phyloP scores from a whole-genome alignment of 257 asterid genomes.

The Fraxinus excelsior region DNA sequence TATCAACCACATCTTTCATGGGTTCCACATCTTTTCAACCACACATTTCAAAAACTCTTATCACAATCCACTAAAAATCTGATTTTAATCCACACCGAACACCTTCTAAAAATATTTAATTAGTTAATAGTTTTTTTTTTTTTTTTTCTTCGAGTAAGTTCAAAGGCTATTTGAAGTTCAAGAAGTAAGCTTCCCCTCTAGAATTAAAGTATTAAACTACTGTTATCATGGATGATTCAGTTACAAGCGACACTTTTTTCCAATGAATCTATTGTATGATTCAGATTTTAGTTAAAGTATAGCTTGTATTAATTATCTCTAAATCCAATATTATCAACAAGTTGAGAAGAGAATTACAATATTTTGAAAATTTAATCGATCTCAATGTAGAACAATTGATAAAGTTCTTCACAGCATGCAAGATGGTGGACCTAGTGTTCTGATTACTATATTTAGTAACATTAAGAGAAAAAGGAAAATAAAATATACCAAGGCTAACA shows the following conservation, averaged over 20 bases:
- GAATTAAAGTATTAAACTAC: no score
- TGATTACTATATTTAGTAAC: not conserved
- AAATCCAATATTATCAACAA: not conserved
- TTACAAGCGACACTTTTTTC: no score
- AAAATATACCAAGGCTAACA: not conserved
- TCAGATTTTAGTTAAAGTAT: not conserved
- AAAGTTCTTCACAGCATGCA: no score
- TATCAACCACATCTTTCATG: no score
- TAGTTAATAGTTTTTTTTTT: not conserved
- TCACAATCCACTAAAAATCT: no score
- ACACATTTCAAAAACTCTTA: no score
- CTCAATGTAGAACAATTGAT: not conserved
- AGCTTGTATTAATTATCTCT: not conserved
- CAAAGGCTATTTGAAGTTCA: not conserved
- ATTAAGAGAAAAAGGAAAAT: not conserved
- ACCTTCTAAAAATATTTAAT: not conserved
- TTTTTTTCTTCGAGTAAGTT: not conserved
- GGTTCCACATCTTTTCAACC: no score
- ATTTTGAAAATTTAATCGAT: not conserved
- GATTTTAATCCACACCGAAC: no score
- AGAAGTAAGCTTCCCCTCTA: not conserved
- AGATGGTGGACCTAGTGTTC: not conserved
- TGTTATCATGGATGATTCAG: no score
- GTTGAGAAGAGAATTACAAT: not conserved
- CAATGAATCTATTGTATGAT: not conserved